A percentile compares a stretch with the other conserved stretches of the same genome.
These are phyloP conservation scores for Populus nigra DNA, from an alignment of 345 rosid species.

Conservation along the genomic window DNA sequence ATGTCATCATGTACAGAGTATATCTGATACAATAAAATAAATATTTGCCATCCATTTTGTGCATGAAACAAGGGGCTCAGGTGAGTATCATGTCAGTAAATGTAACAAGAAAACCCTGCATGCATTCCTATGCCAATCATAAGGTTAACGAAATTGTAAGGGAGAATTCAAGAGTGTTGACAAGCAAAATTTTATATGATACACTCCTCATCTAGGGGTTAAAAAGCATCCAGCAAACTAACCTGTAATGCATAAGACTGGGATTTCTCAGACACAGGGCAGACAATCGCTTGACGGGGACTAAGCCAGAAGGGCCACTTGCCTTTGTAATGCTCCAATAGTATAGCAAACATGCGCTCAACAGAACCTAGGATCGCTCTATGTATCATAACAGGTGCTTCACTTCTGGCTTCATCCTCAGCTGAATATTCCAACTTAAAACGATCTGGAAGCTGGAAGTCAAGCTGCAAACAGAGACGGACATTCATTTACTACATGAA, in stretches of 20 bases:
- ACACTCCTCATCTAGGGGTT: not conserved
- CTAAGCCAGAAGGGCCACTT: constrained; percentile 99
- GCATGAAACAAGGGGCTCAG: not conserved
- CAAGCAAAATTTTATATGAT: not conserved
- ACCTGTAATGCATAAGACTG: constrained; percentile 68
- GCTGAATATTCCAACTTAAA: constrained; percentile 78
- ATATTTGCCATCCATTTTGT: not conserved
- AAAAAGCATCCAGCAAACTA: constrained; percentile 14
- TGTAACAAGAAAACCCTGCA: not conserved
- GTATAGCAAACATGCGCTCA: constrained; percentile 91
- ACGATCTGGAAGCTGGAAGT: constrained; percentile 88
- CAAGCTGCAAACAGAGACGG: constrained; percentile 59
- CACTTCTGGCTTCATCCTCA: constrained; percentile 82
- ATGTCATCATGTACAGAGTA: not conserved
- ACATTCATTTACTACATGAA: constrained; percentile 17
- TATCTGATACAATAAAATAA: not conserved
- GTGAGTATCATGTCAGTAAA: not conserved
- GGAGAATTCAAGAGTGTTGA: not conserved
- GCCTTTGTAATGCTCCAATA: constrained; percentile 93
- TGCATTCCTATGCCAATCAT: not conserved
- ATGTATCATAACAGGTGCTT: constrained; percentile 89
- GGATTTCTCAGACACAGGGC: constrained; percentile 92
- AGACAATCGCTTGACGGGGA: constrained; percentile 97
- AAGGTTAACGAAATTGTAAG: not conserved
- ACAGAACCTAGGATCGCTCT: constrained; percentile 94